Conservation (phyloP, 164 flowering plant genomes). For the Cinnamomum micranthum region DNA sequence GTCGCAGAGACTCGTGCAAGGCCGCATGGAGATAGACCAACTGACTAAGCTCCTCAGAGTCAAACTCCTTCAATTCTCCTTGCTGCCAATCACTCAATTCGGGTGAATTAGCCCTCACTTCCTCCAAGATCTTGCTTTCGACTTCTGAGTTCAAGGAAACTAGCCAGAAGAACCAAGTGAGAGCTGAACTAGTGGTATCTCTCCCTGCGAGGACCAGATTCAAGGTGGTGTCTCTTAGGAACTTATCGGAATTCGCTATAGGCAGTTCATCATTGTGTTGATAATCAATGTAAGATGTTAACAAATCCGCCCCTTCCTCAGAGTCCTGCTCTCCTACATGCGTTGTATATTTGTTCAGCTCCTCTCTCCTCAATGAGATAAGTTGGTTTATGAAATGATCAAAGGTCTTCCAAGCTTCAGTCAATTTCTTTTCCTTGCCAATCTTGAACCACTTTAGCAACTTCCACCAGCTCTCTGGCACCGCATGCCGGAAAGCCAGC, state of each 20-base stretch:
- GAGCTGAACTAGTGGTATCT: constrained; percentile 3
- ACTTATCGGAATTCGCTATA: neutral
- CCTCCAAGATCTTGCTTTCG: neutral
- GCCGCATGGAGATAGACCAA: constrained; percentile 37
- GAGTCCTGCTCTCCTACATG: neutral
- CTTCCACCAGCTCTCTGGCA: constrained; percentile 26
- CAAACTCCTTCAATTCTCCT: neutral
- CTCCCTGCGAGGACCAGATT: constrained; percentile 13
- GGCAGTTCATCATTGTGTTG: neutral
- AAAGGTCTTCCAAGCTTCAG: constrained; percentile 4
- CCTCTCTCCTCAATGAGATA: constrained; percentile 5
- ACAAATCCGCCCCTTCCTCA: constrained; percentile 1
- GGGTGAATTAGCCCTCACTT: neutral
- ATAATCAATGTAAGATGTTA: constrained; percentile 14
- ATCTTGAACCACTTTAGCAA: constrained; percentile 15
- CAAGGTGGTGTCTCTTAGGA: constrained; percentile 11
- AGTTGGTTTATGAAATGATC: constrained; percentile 10
- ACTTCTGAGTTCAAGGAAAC: neutral
- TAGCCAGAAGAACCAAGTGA: constrained; percentile 24
- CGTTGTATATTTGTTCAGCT: neutral
- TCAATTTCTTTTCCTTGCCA: constrained; percentile 25
- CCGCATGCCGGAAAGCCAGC: constrained; percentile 13
- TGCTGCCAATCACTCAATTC: neutral
- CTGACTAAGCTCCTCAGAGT: constrained; percentile 18
- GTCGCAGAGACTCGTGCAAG: constrained; percentile 30